Percentiles rank a stretch among this genome's conserved stretches.
Evolutionary conservation across 345 rosid species (phyloP).

Genomic region (Linum lewisii): DNA sequence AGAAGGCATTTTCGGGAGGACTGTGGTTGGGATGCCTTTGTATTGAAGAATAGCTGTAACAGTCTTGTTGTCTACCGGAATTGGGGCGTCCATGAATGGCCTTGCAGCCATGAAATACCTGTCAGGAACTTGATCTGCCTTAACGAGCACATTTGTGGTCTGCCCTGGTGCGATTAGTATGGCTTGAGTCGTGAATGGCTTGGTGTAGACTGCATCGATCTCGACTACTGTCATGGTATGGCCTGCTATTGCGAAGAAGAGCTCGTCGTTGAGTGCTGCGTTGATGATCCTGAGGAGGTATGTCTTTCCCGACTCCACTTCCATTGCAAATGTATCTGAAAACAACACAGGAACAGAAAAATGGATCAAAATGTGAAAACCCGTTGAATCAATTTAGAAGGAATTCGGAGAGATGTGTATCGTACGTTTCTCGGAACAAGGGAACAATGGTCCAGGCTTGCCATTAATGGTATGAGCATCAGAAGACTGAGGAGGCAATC

Average conservation of each 20-base stretch:
- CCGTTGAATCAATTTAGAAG: neutral
- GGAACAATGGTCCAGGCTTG: neutral
- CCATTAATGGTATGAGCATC: constrained; percentile 5
- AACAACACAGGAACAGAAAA: neutral
- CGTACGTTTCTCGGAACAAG: constrained; percentile 4
- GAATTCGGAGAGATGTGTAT: neutral
- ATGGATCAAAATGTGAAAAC: neutral
- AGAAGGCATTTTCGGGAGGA: constrained; percentile 10
- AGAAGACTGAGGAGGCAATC: constrained; percentile 4
- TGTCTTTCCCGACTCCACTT: constrained; percentile 32
- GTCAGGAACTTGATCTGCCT: constrained; percentile 18
- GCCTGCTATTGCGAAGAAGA: constrained; percentile 18
- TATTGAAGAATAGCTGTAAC: constrained; percentile 20
- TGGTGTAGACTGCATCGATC: constrained; percentile 38
- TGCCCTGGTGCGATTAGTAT: constrained; percentile 21
- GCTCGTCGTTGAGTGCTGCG: constrained; percentile 22
- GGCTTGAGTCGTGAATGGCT: constrained; percentile 32
- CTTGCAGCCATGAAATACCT: constrained; percentile 22
- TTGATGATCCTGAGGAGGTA: constrained; percentile 33
- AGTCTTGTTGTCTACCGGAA: constrained; percentile 15
- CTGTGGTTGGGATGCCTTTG: constrained; percentile 18
- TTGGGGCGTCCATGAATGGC: constrained; percentile 19
- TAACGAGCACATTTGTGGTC: constrained; percentile 20
- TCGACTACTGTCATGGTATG: constrained; percentile 28
- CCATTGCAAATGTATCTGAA: constrained; percentile 36